A percentile compares a stretch with the other conserved stretches of the same genome.
Conservation (phyloP, 2,329 filamentous ascomycete species). For the Ceratocystiopsis sp. region DNA sequence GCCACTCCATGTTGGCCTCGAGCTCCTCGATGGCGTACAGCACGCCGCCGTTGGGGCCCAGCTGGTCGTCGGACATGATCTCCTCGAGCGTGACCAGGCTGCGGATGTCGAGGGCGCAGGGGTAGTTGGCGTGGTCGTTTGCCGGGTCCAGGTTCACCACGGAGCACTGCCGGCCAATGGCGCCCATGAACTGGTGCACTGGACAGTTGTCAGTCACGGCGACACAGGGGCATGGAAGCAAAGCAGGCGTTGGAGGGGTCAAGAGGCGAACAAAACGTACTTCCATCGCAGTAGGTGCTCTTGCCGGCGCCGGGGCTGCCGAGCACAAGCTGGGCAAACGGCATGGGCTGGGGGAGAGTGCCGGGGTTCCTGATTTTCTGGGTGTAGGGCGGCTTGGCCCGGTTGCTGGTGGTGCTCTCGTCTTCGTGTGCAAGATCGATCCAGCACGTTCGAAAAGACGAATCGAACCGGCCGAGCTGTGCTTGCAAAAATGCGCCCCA, state of each 20-base stretch:
- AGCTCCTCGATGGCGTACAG: conserved; percentile 90
- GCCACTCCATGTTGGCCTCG: conserved; percentile 85
- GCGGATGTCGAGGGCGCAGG: conserved; percentile 78
- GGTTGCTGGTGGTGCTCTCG: neutral
- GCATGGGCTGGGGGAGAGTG: conserved; percentile 23
- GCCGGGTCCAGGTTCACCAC: conserved; percentile 94
- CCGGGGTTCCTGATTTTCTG: no score
- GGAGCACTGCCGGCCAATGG: conserved; percentile 86
- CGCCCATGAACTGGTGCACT: conserved; percentile 95
- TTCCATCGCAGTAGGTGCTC: conserved; percentile 96
- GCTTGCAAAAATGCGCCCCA: no score
- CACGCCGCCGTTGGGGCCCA: conserved; percentile 85
- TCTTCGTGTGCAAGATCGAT: no score
- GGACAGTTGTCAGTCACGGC: neutral
- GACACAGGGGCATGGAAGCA: neutral
- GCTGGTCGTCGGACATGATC: conserved; percentile 77
- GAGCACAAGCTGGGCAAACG: conserved; percentile 62
- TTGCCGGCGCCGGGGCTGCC: conserved; percentile 94
- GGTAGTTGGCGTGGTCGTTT: conserved; percentile 83
- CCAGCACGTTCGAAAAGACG: no score
- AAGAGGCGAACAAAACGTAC: conserved; percentile 20
- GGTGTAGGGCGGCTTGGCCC: no score
- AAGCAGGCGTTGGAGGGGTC: neutral
- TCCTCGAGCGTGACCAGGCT: conserved; percentile 80
- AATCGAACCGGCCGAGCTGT: no score